Conservation (phyloP, 2,329 filamentous ascomycete species). For the Cladosporium cucumerinum region DNA sequence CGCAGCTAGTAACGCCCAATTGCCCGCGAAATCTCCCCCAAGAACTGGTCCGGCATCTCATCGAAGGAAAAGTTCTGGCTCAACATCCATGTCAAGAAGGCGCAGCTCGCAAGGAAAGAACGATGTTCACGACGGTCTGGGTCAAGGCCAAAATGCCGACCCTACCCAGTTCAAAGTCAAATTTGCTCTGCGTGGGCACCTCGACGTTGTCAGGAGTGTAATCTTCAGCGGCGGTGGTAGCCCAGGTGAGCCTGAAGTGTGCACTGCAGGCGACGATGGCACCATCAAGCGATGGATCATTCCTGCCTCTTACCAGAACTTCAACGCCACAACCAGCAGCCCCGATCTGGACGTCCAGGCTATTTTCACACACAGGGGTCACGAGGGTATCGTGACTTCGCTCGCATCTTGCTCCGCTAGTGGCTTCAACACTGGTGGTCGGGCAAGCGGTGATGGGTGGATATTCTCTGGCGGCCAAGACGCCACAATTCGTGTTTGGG, state of each 20-base stretch:
- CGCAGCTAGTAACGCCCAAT: conserved; percentile 58
- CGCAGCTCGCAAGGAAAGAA: conserved; percentile 53
- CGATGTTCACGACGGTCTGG: conserved; percentile 55
- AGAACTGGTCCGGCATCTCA: conserved; percentile 63
- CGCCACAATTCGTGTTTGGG: conserved; percentile 89
- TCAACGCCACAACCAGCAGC: conserved; percentile 55
- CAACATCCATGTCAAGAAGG: conserved; percentile 59
- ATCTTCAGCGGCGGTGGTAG: conserved; percentile 97
- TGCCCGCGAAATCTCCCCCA: conserved; percentile 75
- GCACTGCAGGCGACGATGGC: conserved; percentile 91
- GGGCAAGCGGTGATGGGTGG: conserved; percentile 90
- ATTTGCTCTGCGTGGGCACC: conserved; percentile 85
- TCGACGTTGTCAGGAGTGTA: conserved; percentile 89
- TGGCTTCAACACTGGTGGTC: conserved; percentile 83
- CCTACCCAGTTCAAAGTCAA: conserved; percentile 82
- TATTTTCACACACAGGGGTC: conserved; percentile 93
- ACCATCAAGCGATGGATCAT: conserved; percentile 97
- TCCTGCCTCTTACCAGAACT: conserved; percentile 70
- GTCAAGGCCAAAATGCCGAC: conserved; percentile 56
- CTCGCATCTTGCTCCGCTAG: conserved; percentile 83
- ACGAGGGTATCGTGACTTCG: conserved; percentile 83
- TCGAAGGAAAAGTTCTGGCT: conserved; percentile 72
- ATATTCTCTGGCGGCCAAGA: conserved; percentile 98
- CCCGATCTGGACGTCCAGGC: conserved; percentile 82
- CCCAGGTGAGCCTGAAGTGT: conserved; percentile 93